Conservation (phyloP, 345 rosid species). For the Bruguiera gymnorhiza region DNA sequence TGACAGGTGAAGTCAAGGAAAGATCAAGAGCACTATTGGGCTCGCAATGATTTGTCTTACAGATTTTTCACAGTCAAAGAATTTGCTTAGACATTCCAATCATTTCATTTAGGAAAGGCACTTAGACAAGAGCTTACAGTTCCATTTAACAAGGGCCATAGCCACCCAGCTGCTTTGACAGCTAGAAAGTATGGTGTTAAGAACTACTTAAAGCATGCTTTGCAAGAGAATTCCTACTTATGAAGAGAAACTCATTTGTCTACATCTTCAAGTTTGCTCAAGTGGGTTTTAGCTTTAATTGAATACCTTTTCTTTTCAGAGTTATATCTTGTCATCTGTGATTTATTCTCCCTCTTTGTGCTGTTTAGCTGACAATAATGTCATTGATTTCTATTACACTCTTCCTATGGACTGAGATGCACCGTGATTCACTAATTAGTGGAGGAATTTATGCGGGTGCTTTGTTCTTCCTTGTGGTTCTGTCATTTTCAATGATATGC, state of each 20-base stretch:
- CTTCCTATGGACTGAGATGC: slow-evolving; percentile 61
- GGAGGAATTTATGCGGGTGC: slow-evolving; percentile 61
- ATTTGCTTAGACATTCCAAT: slow-evolving; percentile 50
- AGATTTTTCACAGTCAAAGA: slow-evolving; percentile 39
- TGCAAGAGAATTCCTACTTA: slow-evolving; percentile 45
- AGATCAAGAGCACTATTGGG: slow-evolving; percentile 70
- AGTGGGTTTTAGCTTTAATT: background rate
- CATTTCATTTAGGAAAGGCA: slow-evolving; percentile 35
- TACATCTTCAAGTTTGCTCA: slow-evolving; percentile 41
- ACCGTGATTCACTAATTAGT: slow-evolving; percentile 33
- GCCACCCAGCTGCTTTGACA: slow-evolving; percentile 56
- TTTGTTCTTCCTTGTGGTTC: slow-evolving; percentile 46
- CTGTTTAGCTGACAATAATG: slow-evolving; percentile 35
- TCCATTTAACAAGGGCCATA: slow-evolving; percentile 44
- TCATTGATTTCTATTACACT: slow-evolving; percentile 43
- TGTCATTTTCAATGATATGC: slow-evolving; percentile 63
- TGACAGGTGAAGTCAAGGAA: slow-evolving; percentile 64
- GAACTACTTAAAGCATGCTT: slow-evolving; percentile 50
- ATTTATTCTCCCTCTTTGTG: slow-evolving; percentile 8
- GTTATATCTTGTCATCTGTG: background rate
- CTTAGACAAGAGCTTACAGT: slow-evolving; percentile 38
- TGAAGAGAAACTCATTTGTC: slow-evolving; percentile 57
- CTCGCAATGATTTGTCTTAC: slow-evolving; percentile 37
- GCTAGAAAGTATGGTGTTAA: slow-evolving; percentile 41
- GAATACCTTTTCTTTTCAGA: background rate